phyloP scores from a whole-genome alignment of 2,329 filamentous ascomycete genomes.

The Chalaropsis ovoidea region DNA sequence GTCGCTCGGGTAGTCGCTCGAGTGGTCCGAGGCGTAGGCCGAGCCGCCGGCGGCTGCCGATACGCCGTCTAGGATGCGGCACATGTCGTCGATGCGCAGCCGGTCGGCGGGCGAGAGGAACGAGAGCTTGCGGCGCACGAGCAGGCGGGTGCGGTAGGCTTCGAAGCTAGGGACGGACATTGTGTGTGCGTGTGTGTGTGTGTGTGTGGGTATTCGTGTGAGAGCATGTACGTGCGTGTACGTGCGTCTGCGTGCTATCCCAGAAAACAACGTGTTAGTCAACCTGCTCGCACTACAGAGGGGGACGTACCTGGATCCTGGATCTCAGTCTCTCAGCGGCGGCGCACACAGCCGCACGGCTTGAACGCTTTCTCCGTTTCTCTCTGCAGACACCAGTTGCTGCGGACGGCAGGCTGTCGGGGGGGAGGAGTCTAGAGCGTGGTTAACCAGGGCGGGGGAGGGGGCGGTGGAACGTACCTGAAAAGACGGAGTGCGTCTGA shows the following conservation, averaged over 20 bases:
- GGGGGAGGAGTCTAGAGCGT: no score
- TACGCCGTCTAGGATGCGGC: constrained; percentile 12
- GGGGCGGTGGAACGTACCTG: no score
- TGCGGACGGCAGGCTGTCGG: no score
- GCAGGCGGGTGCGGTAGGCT: constrained; percentile 11
- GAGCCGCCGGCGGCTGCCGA: neutral
- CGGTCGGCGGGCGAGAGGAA: constrained; percentile 16
- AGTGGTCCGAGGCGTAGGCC: no score
- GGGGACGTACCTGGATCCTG: neutral
- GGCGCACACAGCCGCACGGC: neutral
- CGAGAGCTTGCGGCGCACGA: constrained; percentile 14
- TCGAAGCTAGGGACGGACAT: constrained; percentile 15
- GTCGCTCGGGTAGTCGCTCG: neutral
- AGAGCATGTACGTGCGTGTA: no score
- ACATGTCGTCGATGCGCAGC: constrained; percentile 19
- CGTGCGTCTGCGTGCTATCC: no score
- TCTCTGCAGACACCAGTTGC: no score
- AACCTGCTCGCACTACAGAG: neutral
- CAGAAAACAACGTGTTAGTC: no score
- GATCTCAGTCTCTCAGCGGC: neutral
- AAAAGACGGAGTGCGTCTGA: no score
- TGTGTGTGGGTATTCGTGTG: no score
- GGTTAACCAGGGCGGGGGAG: no score
- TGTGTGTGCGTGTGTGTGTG: neutral
- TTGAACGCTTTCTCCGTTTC: neutral